Evolutionary conservation across 768 basidiomycete genomes (phyloP), one percentile per base, ranked within the genome.

Genomic region (Erythrobasidium yunnanense): DNA sequence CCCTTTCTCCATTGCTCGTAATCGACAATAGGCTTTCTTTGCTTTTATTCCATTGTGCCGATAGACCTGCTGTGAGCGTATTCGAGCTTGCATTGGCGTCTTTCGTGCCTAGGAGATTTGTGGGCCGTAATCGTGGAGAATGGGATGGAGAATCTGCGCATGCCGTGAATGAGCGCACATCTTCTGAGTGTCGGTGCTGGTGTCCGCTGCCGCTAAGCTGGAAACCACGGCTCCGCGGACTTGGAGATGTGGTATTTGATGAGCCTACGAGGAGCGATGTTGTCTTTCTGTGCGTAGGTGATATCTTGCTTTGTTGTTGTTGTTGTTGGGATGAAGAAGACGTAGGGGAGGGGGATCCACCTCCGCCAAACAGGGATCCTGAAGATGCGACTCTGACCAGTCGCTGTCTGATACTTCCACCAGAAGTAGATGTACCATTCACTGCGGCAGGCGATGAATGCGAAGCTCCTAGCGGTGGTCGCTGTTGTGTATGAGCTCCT

Each of bases 381-480:
- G 46, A 50, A 2, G 60, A 63, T 5, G 60, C 60, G 6, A 63
- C 60, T 18, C 60, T 49, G 29, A 63, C 60, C 18, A 63, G 60
- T 20, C 60, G 60, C 6, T 29, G 13, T 27, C 47, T 60, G 57
- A 60, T 22, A 45, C 35, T 45, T 33, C 6, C 27, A 42, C 15
- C 13, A 13, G 54, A 6, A 29, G 54, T 22, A 22, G n/a, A 20
- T 45, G 57, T 23, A 15, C 38, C 34, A 23, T 27, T 45, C 25
- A 42, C 34, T 32, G 32, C 23, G 42, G 54, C 23, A 15, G 54
- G 42, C 15, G 42, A 45, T 15, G 42, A 15, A 45, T 15, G 15
- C 22, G 42, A 20, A 45, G 15, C 22, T 23, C 54, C 42, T 7
- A 32, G 54, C 13, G 54, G 34, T 15, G 33, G 27, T 55, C 42